Percentiles rank a stretch among this genome's conserved stretches.
Evolutionary conservation across 192 early-diverging fungal genomes (phyloP).

Genomic region (Coemansia sp.): DNA sequence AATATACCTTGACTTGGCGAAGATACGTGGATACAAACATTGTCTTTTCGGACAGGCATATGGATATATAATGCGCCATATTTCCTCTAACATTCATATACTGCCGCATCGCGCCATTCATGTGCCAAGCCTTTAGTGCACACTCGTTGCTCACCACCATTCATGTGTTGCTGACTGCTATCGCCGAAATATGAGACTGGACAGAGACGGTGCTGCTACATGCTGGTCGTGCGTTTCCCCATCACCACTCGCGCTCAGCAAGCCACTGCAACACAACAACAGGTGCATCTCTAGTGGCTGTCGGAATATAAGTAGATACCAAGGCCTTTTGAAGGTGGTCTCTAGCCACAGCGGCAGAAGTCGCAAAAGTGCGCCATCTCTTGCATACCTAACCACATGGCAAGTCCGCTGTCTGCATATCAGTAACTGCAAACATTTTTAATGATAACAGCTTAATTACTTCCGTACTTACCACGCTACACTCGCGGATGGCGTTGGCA

Average conservation of each 20-base stretch:
- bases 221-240: slow-evolving; percentile 9
- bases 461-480: neutral
- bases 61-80: slow-evolving; percentile 12
- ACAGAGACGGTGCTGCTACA: slow-evolving; percentile 5
- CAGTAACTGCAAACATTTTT: neutral
- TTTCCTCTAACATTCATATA: slow-evolving; percentile 3
- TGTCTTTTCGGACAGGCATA: slow-evolving; percentile 10
- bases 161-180: slow-evolving; percentile 7
- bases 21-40: slow-evolving; percentile 20
- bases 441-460: neutral
- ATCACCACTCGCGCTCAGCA: slow-evolving; percentile 11
- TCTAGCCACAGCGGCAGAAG: neutral
- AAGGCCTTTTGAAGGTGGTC: slow-evolving; percentile 3
- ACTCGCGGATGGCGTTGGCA: neutral
- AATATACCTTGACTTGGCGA: slow-evolving; percentile 15
- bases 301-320: neutral
- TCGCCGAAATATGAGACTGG: slow-evolving; percentile 1
- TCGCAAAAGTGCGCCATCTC: slow-evolving; percentile 18
- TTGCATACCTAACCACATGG: slow-evolving; percentile 4
- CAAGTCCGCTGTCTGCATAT: neutral
- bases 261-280: slow-evolving; percentile 9
- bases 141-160: slow-evolving; percentile 14
- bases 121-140: slow-evolving; percentile 1
- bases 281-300: neutral
- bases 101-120: neutral